These are phyloP conservation scores for Penstemon newberryi DNA, from an alignment of 257 asterid genomes.

Conservation along the genomic window DNA sequence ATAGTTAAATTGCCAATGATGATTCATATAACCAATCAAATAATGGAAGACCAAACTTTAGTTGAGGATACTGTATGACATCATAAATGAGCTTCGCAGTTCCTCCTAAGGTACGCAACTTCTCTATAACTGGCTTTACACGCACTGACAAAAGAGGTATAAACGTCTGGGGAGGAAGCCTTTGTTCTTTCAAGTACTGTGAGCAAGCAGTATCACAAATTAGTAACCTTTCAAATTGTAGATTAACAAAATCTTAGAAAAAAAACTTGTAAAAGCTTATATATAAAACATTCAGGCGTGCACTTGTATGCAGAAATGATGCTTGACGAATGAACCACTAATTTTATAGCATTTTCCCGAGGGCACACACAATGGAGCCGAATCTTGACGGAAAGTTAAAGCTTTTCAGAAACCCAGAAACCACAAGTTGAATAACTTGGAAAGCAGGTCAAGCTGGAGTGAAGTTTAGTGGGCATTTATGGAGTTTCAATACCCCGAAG, in stretches of 20 bases:
- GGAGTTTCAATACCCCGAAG: not conserved
- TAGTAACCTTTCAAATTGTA: slow-evolving; percentile 7
- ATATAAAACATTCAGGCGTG: slow-evolving; percentile 12
- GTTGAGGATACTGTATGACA: slow-evolving; percentile 90
- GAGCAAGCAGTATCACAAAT: slow-evolving; percentile 34
- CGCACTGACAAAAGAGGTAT: slow-evolving; percentile 95
- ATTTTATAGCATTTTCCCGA: not conserved
- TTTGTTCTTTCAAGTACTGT: slow-evolving; percentile 95
- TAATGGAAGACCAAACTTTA: slow-evolving; percentile 15
- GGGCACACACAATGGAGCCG: no score
- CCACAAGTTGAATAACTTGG: not conserved
- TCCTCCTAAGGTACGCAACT: slow-evolving; percentile 87
- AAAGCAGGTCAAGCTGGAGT: slow-evolving; percentile 9
- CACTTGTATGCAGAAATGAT: not conserved
- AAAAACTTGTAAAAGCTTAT: slow-evolving; percentile 7
- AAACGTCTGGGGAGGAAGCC: slow-evolving; percentile 98
- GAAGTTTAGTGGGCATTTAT: not conserved
- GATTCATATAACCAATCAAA: slow-evolving; percentile 20
- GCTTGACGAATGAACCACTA: slow-evolving; percentile 3
- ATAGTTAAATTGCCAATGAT: slow-evolving; percentile 3
- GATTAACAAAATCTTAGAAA: not conserved
- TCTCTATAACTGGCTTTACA: slow-evolving; percentile 86
- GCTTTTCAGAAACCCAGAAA: not conserved
- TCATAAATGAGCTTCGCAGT: slow-evolving; percentile 89
- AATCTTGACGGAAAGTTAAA: not conserved